Evolutionary conservation across 2,329 filamentous ascomycete genomes (phyloP).

Genomic region (Aspergillus hortae): DNA sequence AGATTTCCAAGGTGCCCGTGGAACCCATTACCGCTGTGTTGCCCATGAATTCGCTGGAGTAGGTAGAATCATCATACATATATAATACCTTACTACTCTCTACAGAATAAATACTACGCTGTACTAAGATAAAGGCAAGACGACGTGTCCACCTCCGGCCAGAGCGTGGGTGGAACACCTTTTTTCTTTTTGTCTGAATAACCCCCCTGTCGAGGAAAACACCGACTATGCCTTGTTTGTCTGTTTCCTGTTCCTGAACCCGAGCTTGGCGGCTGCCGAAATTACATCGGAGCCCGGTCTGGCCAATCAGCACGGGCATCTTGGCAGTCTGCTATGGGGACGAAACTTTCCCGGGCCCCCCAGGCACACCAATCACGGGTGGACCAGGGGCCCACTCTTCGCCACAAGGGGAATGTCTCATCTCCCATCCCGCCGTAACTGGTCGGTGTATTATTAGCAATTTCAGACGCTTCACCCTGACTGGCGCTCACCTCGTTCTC

Average conservation of each 20-base stretch:
- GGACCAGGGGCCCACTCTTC: slow-evolving; percentile 11
- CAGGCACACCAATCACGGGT: slow-evolving; percentile 32
- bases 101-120: neutral
- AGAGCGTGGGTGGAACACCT: neutral
- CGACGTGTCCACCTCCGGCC: slow-evolving; percentile 3
- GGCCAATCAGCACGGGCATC: slow-evolving; percentile 19
- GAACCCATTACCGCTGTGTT: neutral
- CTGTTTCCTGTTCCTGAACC: slow-evolving; percentile 26
- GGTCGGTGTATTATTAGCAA: slow-evolving; percentile 8
- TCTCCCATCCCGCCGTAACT: slow-evolving; percentile 12
- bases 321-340: slow-evolving; percentile 8
- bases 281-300: slow-evolving; percentile 17
- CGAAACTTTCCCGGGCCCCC: slow-evolving; percentile 10
- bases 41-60: neutral
- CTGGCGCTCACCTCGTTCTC: neutral
- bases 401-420: slow-evolving; percentile 17
- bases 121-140: neutral
- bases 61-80: too few species aligned
- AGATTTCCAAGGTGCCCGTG: neutral
- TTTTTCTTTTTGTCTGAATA: slow-evolving; percentile 1
- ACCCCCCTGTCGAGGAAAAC: slow-evolving; percentile 1
- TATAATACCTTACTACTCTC: too few species aligned
- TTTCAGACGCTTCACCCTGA: neutral
- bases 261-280: slow-evolving; percentile 23
- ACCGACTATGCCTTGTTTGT: slow-evolving; percentile 12